Evolutionary conservation across 2,329 filamentous ascomycete species (phyloP).

Genomic region (Myotisia sp.): DNA sequence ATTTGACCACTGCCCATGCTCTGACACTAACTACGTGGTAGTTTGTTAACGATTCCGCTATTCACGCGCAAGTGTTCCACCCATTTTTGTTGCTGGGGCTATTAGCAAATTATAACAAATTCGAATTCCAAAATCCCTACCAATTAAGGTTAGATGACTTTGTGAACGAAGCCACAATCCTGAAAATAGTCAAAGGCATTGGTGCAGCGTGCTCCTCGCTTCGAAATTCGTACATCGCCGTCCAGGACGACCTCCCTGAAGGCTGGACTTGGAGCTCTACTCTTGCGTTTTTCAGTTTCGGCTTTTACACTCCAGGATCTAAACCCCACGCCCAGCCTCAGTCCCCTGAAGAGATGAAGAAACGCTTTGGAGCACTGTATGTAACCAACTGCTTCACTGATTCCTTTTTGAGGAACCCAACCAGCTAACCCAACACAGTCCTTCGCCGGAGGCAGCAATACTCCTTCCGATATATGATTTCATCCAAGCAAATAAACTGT

Average conservation of each 20-base stretch:
- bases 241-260: slow-evolving; percentile 81
- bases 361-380: slow-evolving; percentile 65
- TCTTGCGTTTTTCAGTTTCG: slow-evolving; percentile 69
- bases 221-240: slow-evolving; percentile 62
- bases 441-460: slow-evolving; percentile 62
- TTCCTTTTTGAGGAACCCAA: background rate
- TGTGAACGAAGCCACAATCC: slow-evolving; percentile 77
- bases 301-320: slow-evolving; percentile 55
- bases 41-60: slow-evolving; percentile 70
- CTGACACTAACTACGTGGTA: slow-evolving; percentile 23
- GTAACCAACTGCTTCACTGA: slow-evolving; percentile 21
- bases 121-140: slow-evolving; percentile 95
- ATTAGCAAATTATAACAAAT: slow-evolving; percentile 96
- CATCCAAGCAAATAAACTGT: slow-evolving; percentile 84
- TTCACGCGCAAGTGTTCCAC: slow-evolving; percentile 48
- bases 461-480: slow-evolving; percentile 87
- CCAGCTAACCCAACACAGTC: slow-evolving; percentile 39
- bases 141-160: slow-evolving; percentile 85
- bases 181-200: slow-evolving; percentile 63
- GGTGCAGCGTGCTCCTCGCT: slow-evolving; percentile 55
- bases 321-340: slow-evolving; percentile 47
- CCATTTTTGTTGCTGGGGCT: slow-evolving; percentile 75
- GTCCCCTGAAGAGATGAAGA: slow-evolving; percentile 66
- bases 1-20: background rate
- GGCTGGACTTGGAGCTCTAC: slow-evolving; percentile 75